Base-by-base conservation (phyloP, 1,284 basidiomycete species). In the Neotropicomus parvogracilis region DNA sequence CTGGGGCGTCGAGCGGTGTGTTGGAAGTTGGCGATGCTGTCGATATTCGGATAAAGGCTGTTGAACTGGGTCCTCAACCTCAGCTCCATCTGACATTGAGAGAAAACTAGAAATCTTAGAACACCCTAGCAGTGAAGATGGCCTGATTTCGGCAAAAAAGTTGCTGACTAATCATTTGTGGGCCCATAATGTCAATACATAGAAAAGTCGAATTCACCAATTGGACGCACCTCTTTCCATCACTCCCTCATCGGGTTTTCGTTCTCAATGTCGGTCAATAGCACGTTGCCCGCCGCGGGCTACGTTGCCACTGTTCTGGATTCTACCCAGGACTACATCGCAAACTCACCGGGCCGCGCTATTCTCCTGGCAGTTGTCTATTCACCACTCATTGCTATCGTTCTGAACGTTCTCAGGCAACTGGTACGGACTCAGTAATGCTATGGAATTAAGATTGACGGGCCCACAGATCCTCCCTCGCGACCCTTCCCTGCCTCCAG, bases 401-500 rank as follows among this genome's bases (percentile, higher is more conserved):
- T 72, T 4, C 56, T 86, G 44, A 86, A 89, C 57, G 74, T 86
- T 36, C 65, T 81, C 11, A 67, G 70, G 48, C 85, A 87, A 64
- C 60, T 85, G 46, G 83, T 85, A 56, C 49, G 79, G 67, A 27
- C 38, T 20, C 21, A 17, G 10, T 21, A 5, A 20, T 16, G 2
- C 11, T 36, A 5, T 21, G 40, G 28, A 57, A 35, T 21, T 33
- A 32, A n/a, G n/a, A 29, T 32, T 56, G 16, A 57, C 32, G 20
- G 7, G 24, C 32, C n/a, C 10, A 4, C 13, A 84, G 81, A 39
- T 75, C 48, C 53, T 77, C 19, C 84, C 84, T 20, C 70, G 70
- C 45, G 74, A 84, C 62, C 74, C 75, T 41, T 77, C 75, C 14
- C 57, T 76, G 24, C 89, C 89, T 5, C 89, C 89, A 0, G 70